Conservation (phyloP, 345 rosid species). For the Physaria fendleri region DNA sequence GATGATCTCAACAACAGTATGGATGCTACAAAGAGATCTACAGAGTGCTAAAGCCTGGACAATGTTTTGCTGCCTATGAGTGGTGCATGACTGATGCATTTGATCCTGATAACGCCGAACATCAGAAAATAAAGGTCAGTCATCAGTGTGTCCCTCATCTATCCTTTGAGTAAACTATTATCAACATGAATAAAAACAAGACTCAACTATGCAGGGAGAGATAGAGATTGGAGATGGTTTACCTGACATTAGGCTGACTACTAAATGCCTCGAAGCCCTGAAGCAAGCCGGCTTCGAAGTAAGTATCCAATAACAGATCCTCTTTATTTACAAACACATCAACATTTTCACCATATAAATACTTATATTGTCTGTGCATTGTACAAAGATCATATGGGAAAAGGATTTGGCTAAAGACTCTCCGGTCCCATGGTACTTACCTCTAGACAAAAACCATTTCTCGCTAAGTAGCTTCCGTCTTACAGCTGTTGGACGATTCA, state of each 20-base stretch:
- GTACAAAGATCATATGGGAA: slow-evolving; percentile 70
- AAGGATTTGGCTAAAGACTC: slow-evolving; percentile 68
- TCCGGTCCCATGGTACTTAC: slow-evolving; percentile 76
- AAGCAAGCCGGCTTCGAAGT: slow-evolving; percentile 91
- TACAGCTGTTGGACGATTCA: slow-evolving; percentile 66
- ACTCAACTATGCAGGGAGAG: slow-evolving; percentile 48
- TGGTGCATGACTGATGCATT: slow-evolving; percentile 98
- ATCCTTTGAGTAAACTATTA: background rate
- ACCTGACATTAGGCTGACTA: slow-evolving; percentile 78
- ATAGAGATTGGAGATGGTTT: slow-evolving; percentile 96
- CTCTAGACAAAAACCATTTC: slow-evolving; percentile 67
- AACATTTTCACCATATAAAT: slow-evolving; percentile 6
- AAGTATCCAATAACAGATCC: slow-evolving; percentile 1
- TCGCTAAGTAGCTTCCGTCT: slow-evolving; percentile 78
- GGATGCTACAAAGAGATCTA: slow-evolving; percentile 96
- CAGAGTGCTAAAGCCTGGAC: slow-evolving; percentile 95
- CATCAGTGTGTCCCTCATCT: slow-evolving; percentile 5
- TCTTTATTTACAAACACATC: background rate
- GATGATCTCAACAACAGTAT: slow-evolving; percentile 34
- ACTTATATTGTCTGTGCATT: too few species aligned
- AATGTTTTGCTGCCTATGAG: slow-evolving; percentile 82
- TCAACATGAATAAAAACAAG: slow-evolving; percentile 6
- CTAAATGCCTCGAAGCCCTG: slow-evolving; percentile 80
- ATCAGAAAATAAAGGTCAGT: slow-evolving; percentile 86
- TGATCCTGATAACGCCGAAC: slow-evolving; percentile 64